These are phyloP conservation scores for Zasmidium angulare DNA, from an alignment of 2,329 filamentous ascomycete genomes.

Conservation along the genomic window DNA sequence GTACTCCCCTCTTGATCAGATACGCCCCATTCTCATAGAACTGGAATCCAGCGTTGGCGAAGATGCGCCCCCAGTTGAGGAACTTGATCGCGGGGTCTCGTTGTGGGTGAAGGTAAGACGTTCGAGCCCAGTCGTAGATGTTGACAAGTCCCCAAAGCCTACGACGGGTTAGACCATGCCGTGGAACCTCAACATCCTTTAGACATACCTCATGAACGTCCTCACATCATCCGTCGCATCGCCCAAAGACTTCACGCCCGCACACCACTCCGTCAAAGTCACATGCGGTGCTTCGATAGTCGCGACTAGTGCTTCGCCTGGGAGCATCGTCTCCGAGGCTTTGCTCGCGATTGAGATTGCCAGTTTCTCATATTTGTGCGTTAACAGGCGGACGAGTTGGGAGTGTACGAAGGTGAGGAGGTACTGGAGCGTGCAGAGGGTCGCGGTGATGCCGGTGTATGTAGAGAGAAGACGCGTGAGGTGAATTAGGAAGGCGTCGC, in stretches of 20 bases:
- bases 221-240: conserved; percentile 68
- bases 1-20: conserved; percentile 69
- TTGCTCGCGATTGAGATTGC: conserved; percentile 40
- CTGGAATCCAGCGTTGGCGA: conserved; percentile 70
- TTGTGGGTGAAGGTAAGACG: conserved; percentile 35
- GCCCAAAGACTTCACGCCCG: conserved; percentile 52
- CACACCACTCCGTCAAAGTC: conserved; percentile 33
- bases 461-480: conserved; percentile 37
- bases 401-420: conserved; percentile 44
- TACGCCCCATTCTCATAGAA: conserved; percentile 80
- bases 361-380: conserved; percentile 35
- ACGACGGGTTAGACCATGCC: neutral
- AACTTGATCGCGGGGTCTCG: conserved; percentile 47
- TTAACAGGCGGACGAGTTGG: conserved; percentile 40
- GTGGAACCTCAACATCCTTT: neutral
- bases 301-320: conserved; percentile 43
- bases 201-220: conserved; percentile 61
- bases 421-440: conserved; percentile 46
- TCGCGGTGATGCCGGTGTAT: conserved; percentile 40
- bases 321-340: conserved; percentile 40
- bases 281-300: conserved; percentile 38
- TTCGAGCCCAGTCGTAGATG: conserved; percentile 67
- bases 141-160: conserved; percentile 74
- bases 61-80: conserved; percentile 68
- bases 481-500: conserved; percentile 18